Base-by-base conservation (phyloP, 306 rosid genomes). In the Mimosa pudica region DNA sequence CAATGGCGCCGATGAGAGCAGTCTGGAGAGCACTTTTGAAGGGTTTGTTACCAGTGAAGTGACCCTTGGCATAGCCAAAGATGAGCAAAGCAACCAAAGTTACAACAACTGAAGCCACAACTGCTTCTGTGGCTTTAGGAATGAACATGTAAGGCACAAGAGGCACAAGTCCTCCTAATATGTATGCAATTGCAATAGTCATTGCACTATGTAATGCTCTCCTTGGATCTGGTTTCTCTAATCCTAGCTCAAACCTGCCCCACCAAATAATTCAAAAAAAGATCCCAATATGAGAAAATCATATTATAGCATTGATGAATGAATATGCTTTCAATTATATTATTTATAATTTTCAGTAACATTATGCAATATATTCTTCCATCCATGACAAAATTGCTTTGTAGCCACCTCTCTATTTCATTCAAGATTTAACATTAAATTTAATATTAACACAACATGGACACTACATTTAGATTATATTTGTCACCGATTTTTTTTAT, bases 201-300 rank as follows among this genome's bases (percentile, higher is more conserved):
- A 89, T 14, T 24, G 97, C 97, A 80, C 98, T 94, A 12, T 90
- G 88, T 10, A 91, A 41, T 72, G 98, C 98, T 86, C 98, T 94
- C 79, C 86, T 91, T 63, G 98, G 98, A 79, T 94, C 95, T 62
- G 98, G 98, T 85, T 91, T 89, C 79, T 92, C 98, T 72, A 94
- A 78, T 76, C 98, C 97, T 64, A 94, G 87, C 77, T 94, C 97
- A 87, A 94, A 94, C 79, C 98, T 94, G 91, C 78, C 75, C 44
- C 47, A 33, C 5, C 47, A 71, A 2, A 13, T 14, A 52, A 14
- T 52, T 17, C 17, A 51, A 4, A 48, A 48, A 11, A 48, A 48
- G 0, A 11, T 11, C 3, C 17, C 4, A 51, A 51, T 3, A 4
- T 12, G n/a, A 11, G 55, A n/a, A 51, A 13, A 51, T 51, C 55